Evolutionary conservation across 805 yeast species (phyloP).

Genomic region (Cyberlindnera euphorbiae): DNA sequence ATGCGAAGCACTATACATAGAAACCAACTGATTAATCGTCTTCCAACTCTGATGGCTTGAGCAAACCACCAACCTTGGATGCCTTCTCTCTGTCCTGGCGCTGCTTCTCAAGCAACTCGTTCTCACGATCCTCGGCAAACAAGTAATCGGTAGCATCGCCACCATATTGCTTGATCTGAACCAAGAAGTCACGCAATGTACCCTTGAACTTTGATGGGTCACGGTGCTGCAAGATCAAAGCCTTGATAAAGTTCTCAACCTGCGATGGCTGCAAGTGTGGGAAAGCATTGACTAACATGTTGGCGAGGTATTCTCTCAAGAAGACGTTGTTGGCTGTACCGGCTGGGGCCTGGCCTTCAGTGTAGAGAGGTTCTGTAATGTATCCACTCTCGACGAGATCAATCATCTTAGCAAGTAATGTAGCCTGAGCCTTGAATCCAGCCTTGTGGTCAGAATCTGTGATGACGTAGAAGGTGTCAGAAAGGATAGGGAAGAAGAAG

Average conservation of each 20-base stretch:
- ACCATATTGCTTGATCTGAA: conserved; percentile 92
- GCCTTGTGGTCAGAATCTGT: conserved; percentile 98
- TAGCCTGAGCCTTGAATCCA: conserved; percentile 85
- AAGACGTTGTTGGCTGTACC: conserved; percentile 81
- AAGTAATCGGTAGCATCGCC: conserved; percentile 94
- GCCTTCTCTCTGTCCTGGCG: conserved; percentile 76
- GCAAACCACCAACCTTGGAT: conserved; percentile 82
- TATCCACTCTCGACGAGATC: conserved; percentile 74
- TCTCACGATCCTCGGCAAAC: conserved; percentile 89
- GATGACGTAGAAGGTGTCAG: conserved; percentile 88
- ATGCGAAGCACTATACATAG: not conserved
- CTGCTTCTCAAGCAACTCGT: conserved; percentile 63
- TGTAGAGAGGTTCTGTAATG: conserved; percentile 73
- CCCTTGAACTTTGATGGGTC: conserved; percentile 76
- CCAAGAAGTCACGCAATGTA: conserved; percentile 88
- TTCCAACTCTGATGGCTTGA: conserved; percentile 92
- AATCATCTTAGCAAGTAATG: conserved; percentile 76
- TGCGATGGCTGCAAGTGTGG: conserved; percentile 85
- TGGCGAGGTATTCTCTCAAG: conserved; percentile 75
- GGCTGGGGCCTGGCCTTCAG: conserved; percentile 72
- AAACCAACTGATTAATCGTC: conserved; percentile 41
- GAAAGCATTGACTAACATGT: conserved; percentile 83
- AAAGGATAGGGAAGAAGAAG: conserved; percentile 81
- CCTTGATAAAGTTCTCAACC: conserved; percentile 73
- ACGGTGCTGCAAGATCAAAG: conserved; percentile 66